Conservation (phyloP, 2,329 filamentous ascomycete genomes). For the Pseudogymnoascus sp. region DNA sequence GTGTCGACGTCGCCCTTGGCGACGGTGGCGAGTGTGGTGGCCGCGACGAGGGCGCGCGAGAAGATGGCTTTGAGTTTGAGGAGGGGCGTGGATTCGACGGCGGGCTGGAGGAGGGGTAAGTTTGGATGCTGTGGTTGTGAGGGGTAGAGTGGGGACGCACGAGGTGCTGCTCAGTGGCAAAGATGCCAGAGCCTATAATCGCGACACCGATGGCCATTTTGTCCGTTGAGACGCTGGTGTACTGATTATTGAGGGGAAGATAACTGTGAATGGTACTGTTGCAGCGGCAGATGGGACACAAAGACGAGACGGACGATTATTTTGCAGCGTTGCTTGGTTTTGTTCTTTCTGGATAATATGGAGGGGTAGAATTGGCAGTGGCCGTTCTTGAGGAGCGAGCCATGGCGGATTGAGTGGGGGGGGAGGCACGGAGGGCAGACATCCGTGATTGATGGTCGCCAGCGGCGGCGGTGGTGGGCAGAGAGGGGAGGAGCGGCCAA, state of each 20-base stretch:
- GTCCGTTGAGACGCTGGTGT: neutral
- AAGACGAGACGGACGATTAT: neutral
- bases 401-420: neutral
- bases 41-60: conserved; percentile 29
- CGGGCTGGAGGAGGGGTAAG: conserved; percentile 39
- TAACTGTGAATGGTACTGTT: neutral
- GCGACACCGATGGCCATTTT: conserved; percentile 45
- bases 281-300: neutral
- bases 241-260: neutral
- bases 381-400: neutral
- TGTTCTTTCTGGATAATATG: neutral
- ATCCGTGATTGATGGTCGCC: neutral
- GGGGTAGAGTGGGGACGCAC: conserved; percentile 28
- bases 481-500: neutral
- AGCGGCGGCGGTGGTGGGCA: neutral
- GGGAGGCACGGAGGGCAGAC: neutral
- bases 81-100: conserved; percentile 45
- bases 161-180: conserved; percentile 52
- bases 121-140: neutral
- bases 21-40: conserved; percentile 32
- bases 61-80: conserved; percentile 47
- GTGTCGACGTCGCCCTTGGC: conserved; percentile 31
- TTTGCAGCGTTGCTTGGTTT: neutral
- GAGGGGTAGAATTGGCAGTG: neutral
- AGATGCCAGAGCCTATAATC: conserved; percentile 58